phyloP scores from a whole-genome alignment of 768 basidiomycete genomes.

The Hericium coralloides region DNA sequence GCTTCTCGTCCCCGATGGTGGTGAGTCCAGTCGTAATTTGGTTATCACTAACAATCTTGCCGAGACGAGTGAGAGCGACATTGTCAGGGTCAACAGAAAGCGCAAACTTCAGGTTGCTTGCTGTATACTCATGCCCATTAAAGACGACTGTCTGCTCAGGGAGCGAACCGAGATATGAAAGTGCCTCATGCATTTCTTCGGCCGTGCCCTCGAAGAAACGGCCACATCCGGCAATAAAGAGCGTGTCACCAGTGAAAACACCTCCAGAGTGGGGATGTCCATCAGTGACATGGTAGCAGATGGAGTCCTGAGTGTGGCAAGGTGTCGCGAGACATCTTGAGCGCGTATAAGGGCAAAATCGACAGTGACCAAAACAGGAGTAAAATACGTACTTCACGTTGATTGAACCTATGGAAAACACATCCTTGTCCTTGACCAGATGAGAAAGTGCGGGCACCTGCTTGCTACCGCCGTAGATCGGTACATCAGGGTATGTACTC shows the following conservation, averaged over 20 bases:
- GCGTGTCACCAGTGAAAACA: slow-evolving; percentile 93
- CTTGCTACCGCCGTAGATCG: slow-evolving; percentile 75
- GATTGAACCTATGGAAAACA: slow-evolving; percentile 64
- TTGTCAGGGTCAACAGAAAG: slow-evolving; percentile 56
- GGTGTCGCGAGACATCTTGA: slow-evolving; percentile 76
- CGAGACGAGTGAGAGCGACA: slow-evolving; percentile 48
- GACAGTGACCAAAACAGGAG: neutral
- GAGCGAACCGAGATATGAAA: slow-evolving; percentile 60
- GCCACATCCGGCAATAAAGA: slow-evolving; percentile 84
- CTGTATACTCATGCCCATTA: slow-evolving; percentile 91
- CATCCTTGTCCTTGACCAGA: slow-evolving; percentile 73
- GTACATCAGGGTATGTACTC: slow-evolving; percentile 32
- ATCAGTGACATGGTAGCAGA: slow-evolving; percentile 71
- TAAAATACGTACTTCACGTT: slow-evolving; percentile 40
- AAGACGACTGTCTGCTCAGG: slow-evolving; percentile 77
- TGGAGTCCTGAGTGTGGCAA: slow-evolving; percentile 95
- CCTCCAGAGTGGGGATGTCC: slow-evolving; percentile 46
- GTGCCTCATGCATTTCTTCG: slow-evolving; percentile 70
- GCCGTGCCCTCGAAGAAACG: slow-evolving; percentile 89
- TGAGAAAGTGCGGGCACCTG: slow-evolving; percentile 58
- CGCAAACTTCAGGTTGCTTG: slow-evolving; percentile 63
- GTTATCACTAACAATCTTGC: slow-evolving; percentile 48
- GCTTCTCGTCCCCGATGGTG: slow-evolving; percentile 89
- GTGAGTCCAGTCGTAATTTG: slow-evolving; percentile 67
- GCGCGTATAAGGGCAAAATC: neutral